Evolutionary conservation across 352 stramenopile genomes (phyloP).

Genomic region (Phytophthora fragariaefolia): DNA sequence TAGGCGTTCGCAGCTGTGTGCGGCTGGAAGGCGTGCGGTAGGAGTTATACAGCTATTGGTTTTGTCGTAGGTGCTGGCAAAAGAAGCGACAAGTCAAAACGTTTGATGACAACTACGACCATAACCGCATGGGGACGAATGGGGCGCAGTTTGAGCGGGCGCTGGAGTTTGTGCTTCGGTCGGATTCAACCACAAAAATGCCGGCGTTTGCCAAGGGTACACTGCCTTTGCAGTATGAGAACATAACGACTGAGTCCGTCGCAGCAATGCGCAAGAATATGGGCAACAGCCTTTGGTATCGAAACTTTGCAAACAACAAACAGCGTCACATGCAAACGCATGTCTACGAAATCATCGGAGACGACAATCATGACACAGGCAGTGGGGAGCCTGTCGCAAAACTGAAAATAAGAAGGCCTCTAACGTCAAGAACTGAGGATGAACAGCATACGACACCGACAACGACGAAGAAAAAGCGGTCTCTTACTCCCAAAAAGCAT

Average conservation of each 20-base stretch:
- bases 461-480: slow-evolving; percentile 22
- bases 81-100: slow-evolving; percentile 28
- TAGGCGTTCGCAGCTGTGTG: slow-evolving; percentile 1
- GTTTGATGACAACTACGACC: slow-evolving; percentile 36
- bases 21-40: neutral
- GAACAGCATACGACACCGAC: neutral
- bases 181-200: slow-evolving; percentile 40
- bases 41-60: neutral
- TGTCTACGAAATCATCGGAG: slow-evolving; percentile 25
- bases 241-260: slow-evolving; percentile 25
- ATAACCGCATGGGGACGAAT: slow-evolving; percentile 38
- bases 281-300: slow-evolving; percentile 33
- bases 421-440: neutral
- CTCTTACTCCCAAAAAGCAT: neutral
- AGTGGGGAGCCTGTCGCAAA: slow-evolving; percentile 16
- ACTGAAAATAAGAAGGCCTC: slow-evolving; percentile 18
- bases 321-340: slow-evolving; percentile 34
- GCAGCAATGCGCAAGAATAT: slow-evolving; percentile 27
- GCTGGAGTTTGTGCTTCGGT: slow-evolving; percentile 27
- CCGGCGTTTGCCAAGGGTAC: slow-evolving; percentile 36
- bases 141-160: slow-evolving; percentile 39
- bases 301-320: slow-evolving; percentile 42
- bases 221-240: slow-evolving; percentile 35
- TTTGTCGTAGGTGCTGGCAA: slow-evolving; percentile 36
- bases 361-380: neutral